phyloP scores from a whole-genome alignment of 495 filamentous ascomycete genomes.

The Massariosphaeria phaeospora region DNA sequence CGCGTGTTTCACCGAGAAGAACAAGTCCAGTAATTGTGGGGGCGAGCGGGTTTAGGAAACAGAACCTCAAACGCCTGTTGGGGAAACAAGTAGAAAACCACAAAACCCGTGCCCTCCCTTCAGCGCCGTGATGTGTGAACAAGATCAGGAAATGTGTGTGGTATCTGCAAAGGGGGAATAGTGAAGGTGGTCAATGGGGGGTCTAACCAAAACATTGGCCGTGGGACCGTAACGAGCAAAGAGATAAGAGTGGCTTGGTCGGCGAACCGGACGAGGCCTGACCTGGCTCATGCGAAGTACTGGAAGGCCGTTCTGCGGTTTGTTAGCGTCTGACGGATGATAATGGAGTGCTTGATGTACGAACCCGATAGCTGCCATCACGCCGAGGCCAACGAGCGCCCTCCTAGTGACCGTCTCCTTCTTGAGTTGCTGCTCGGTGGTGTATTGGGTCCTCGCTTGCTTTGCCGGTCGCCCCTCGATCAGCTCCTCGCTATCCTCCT shows the following conservation, averaged over 20 bases:
- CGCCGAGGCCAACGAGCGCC: conserved; percentile 77
- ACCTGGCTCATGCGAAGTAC: conserved; percentile 10
- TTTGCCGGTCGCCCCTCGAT: conserved; percentile 46
- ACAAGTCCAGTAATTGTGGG: too few species aligned
- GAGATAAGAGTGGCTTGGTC: background rate
- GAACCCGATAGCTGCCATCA: conserved; percentile 82
- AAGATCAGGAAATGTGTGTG: conserved; percentile 14
- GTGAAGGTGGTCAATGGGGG: background rate
- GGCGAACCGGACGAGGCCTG: background rate
- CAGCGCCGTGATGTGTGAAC: conserved; percentile 5
- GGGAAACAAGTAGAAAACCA: too few species aligned
- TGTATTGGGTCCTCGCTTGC: conserved; percentile 65
- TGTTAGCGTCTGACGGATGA: background rate
- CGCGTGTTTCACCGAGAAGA: background rate
- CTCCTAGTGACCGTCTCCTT: conserved; percentile 78
- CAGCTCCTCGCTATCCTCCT: conserved; percentile 53
- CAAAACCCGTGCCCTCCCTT: too few species aligned
- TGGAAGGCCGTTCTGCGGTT: conserved; percentile 5
- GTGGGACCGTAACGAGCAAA: conserved; percentile 4
- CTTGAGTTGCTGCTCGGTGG: conserved; percentile 67
- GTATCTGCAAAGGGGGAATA: conserved; percentile 16
- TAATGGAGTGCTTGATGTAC: conserved; percentile 40
- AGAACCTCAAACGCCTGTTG: too few species aligned
- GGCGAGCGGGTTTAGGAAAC: too few species aligned
- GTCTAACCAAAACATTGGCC: background rate